Evolutionary conservation across 2,329 filamentous ascomycete species (phyloP).

Genomic region (Orbilia brochopaga): DNA sequence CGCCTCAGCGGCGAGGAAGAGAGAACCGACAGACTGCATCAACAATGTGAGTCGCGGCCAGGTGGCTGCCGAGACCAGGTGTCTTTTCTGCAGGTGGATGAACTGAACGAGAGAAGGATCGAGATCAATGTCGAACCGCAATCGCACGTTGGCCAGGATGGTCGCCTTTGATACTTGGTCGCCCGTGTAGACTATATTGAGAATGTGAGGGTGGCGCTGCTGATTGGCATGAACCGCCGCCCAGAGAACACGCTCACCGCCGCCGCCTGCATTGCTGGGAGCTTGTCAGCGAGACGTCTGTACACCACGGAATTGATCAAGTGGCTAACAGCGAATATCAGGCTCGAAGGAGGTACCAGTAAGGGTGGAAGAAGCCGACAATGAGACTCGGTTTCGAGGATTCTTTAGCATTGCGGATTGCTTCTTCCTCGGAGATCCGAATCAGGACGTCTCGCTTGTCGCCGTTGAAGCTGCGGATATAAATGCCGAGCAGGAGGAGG

Average conservation of each 20-base stretch:
- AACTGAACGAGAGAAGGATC: conserved; percentile 83
- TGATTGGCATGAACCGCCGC: conserved; percentile 92
- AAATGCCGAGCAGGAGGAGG: conserved; percentile 28
- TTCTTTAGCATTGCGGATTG: neutral
- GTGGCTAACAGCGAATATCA: conserved; percentile 8
- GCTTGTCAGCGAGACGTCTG: conserved; percentile 22
- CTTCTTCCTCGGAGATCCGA: conserved; percentile 17
- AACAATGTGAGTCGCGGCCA: conserved; percentile 93
- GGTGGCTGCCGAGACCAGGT: conserved; percentile 82
- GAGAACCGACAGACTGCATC: conserved; percentile 88
- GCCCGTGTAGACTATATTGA: conserved; percentile 92
- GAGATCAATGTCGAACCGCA: conserved; percentile 89
- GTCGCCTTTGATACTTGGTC: conserved; percentile 85
- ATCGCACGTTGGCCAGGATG: conserved; percentile 79
- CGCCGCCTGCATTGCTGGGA: conserved; percentile 86
- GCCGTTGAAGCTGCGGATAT: conserved; percentile 35
- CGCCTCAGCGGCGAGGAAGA: conserved; percentile 87
- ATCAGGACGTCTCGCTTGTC: conserved; percentile 35
- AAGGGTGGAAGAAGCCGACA: conserved; percentile 96
- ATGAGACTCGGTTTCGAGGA: conserved; percentile 59
- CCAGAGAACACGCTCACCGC: conserved; percentile 95
- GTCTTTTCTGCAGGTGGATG: conserved; percentile 85
- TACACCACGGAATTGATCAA: conserved; percentile 21
- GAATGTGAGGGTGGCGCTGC: conserved; percentile 81
- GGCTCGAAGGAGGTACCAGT: conserved; percentile 70